phyloP scores from a whole-genome alignment of 352 stramenopile genomes.

The Globisporangium barbulae region DNA sequence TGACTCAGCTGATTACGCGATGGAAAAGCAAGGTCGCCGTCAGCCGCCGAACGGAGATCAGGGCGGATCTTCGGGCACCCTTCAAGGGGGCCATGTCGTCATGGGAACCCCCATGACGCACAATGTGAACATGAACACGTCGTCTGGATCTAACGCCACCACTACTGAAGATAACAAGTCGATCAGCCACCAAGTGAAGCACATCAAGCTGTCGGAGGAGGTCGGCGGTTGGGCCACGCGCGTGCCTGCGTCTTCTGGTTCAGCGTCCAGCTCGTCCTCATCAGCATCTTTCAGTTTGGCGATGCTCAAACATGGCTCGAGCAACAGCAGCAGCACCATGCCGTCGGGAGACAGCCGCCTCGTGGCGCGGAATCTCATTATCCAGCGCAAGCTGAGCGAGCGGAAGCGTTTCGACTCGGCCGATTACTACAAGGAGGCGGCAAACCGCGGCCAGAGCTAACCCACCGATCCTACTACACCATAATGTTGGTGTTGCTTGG shows the following conservation, averaged over 20 bases:
- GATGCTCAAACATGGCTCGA: slow-evolving; percentile 8
- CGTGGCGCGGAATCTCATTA: slow-evolving; percentile 52
- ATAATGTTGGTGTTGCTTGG: background rate
- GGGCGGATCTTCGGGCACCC: slow-evolving; percentile 16
- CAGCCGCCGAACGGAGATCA: slow-evolving; percentile 15
- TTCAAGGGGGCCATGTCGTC: slow-evolving; percentile 21
- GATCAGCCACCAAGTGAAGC: slow-evolving; percentile 68
- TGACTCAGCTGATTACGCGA: slow-evolving; percentile 76
- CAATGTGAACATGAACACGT: background rate
- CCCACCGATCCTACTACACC: background rate
- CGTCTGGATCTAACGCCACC: background rate
- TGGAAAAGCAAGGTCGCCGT: slow-evolving; percentile 50
- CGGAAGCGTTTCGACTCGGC: slow-evolving; percentile 77
- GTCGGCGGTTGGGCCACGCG: slow-evolving; percentile 23
- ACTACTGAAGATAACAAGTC: slow-evolving; percentile 17
- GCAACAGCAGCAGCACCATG: slow-evolving; percentile 15
- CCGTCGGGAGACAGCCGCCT: slow-evolving; percentile 34
- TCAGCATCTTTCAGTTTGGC: slow-evolving; percentile 9
- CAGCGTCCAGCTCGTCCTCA: background rate
- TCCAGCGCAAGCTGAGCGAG: slow-evolving; percentile 66
- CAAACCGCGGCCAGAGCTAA: slow-evolving; percentile 12
- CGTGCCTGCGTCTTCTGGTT: slow-evolving; percentile 4
- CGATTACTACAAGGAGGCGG: slow-evolving; percentile 68
- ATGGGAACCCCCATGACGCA: slow-evolving; percentile 20
- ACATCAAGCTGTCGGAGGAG: slow-evolving; percentile 69